Conservation (phyloP, 148 eudicot genomes). For the Chenopodium quinoa region DNA sequence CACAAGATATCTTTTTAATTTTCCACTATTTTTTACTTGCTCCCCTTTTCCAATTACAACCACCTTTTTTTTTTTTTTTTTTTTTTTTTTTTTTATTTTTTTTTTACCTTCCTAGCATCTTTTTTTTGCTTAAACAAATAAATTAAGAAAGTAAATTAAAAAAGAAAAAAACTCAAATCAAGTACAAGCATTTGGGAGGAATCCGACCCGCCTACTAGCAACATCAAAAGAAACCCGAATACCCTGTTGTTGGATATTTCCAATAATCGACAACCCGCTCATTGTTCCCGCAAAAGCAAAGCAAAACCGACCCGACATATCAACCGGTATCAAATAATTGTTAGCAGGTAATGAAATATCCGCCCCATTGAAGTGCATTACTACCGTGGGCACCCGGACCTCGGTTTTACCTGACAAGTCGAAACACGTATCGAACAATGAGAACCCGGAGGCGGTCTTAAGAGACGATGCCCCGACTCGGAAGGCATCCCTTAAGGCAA, state of each 20-base stretch:
- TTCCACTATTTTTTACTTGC: not conserved
- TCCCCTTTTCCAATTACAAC: not conserved
- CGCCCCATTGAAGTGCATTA: slow-evolving; percentile 71
- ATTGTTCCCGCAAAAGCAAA: slow-evolving; percentile 86
- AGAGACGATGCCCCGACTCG: slow-evolving; percentile 51
- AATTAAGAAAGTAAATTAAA: too few relatives aligned
- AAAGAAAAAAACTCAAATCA: slow-evolving; percentile 7
- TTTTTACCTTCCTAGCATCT: too few relatives aligned
- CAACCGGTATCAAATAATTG: slow-evolving; percentile 92
- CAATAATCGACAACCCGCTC: slow-evolving; percentile 85
- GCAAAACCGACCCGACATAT: slow-evolving; percentile 71
- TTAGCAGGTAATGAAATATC: slow-evolving; percentile 79
- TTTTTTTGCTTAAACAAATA: not conserved
- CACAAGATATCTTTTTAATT: not conserved
- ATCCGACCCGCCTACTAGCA: slow-evolving; percentile 74
- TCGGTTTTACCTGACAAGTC: slow-evolving; percentile 74
- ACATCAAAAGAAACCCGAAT: slow-evolving; percentile 79
- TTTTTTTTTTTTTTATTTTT: not conserved
- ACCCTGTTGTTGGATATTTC: slow-evolving; percentile 96
- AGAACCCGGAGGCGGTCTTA: slow-evolving; percentile 61
- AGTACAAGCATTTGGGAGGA: slow-evolving; percentile 62
- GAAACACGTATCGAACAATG: slow-evolving; percentile 89
- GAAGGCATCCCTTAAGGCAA: slow-evolving; percentile 68
- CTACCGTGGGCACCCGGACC: slow-evolving; percentile 90
- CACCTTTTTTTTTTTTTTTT: not conserved